phyloP scores from a whole-genome alignment of 2,329 filamentous ascomycete genomes.

The Exserohilum rostratum region DNA sequence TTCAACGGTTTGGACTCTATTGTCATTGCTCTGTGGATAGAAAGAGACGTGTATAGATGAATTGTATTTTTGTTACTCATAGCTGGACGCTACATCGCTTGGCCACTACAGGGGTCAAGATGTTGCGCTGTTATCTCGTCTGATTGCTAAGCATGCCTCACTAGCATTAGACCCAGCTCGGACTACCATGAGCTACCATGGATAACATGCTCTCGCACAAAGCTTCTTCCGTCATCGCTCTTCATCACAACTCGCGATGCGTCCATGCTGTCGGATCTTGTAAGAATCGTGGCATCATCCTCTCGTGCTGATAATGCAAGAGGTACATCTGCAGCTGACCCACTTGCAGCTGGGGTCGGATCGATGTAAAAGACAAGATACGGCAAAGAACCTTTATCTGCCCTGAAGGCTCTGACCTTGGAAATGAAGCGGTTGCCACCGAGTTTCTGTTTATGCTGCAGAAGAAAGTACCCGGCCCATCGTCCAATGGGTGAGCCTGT shows the following conservation, averaged over 20 bases:
- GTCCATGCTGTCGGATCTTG: background rate
- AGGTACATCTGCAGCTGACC: background rate
- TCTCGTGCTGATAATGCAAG: background rate
- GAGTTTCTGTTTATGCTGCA: constrained; percentile 17
- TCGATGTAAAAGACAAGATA: constrained; percentile 19
- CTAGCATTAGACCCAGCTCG: background rate
- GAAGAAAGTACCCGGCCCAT: constrained; percentile 18
- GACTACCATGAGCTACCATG: background rate
- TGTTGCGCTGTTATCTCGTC: no score
- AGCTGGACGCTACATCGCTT: no score
- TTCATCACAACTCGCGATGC: background rate
- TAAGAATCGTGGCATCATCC: background rate
- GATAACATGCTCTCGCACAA: constrained; percentile 10
- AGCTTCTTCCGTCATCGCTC: background rate
- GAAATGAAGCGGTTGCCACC: constrained; percentile 16
- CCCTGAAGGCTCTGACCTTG: constrained; percentile 15
- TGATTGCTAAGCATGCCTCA: background rate
- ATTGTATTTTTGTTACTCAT: no score
- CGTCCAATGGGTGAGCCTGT: constrained; percentile 15
- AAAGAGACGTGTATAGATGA: no score
- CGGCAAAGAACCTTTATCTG: background rate
- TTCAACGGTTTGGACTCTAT: no score
- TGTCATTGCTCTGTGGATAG: no score
- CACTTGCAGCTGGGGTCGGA: background rate
- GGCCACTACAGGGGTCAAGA: no score